Conservation (phyloP, 345 rosid genomes). For the Dimocarpus longan region DNA sequence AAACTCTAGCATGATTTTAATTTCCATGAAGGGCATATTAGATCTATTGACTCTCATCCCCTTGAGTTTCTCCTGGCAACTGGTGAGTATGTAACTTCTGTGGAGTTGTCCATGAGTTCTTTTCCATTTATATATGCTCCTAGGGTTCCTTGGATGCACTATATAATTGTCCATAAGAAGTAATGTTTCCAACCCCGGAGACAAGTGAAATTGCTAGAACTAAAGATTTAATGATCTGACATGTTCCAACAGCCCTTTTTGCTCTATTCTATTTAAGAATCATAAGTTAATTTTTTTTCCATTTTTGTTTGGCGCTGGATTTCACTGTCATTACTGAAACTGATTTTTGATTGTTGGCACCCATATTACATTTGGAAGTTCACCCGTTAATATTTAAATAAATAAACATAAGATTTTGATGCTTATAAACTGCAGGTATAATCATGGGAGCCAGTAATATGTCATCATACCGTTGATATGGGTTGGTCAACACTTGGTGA, state of each 20-base stretch:
- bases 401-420: conserved; percentile 16
- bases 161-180: not conserved
- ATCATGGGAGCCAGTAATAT: conserved; percentile 96
- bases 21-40: conserved; percentile 83
- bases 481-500: conserved; percentile 96
- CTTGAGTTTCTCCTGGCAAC: conserved; percentile 95
- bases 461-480: conserved; percentile 83
- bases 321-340: not conserved
- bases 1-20: conserved; percentile 94
- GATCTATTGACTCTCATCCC: conserved; percentile 91
- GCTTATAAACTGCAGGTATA: conserved; percentile 63
- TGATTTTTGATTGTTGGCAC: not conserved
- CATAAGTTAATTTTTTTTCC: not conserved
- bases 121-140: not conserved
- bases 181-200: not conserved
- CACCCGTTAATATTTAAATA: not conserved
- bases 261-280: not conserved
- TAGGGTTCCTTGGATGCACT: not conserved
- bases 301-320: not conserved
- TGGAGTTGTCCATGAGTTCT: conserved; percentile 2
- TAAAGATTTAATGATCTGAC: not conserved
- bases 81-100: conserved; percentile 46
- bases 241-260: not conserved
- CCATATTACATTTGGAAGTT: not conserved
- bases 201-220: no score